These are phyloP conservation scores for Luffa acutangula DNA, from an alignment of 306 rosid species.

Conservation along the genomic window DNA sequence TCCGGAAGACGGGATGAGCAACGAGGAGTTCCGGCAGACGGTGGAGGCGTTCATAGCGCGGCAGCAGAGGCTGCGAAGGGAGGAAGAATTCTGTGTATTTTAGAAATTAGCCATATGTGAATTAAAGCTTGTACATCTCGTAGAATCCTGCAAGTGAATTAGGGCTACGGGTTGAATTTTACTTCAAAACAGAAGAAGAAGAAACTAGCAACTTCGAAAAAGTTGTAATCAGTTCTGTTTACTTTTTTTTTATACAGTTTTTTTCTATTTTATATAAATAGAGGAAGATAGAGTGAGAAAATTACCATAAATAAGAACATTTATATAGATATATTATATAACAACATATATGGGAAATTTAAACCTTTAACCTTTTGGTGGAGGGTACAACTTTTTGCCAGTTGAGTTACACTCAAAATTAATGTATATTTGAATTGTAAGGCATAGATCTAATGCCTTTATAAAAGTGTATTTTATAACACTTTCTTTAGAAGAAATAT, in stretches of 20 bases:
- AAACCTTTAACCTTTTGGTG: too few species aligned
- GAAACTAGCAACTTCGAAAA: background rate
- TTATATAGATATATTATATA: too few species aligned
- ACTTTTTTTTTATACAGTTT: background rate
- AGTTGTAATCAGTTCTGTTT: background rate
- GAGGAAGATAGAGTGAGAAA: too few species aligned
- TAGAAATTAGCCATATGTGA: background rate
- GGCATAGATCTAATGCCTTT: too few species aligned
- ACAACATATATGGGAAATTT: too few species aligned
- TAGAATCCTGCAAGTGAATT: background rate
- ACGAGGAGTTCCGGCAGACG: constrained; percentile 66
- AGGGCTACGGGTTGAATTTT: background rate
- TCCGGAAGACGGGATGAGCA: constrained; percentile 54
- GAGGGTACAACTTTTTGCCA: too few species aligned
- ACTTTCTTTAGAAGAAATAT: background rate
- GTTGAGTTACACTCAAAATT: too few species aligned
- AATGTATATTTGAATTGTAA: too few species aligned
- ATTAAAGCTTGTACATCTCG: background rate
- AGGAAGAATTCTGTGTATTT: constrained; percentile 25
- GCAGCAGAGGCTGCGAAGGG: constrained; percentile 56
- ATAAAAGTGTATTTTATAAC: background rate
- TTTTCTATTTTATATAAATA: too few species aligned
- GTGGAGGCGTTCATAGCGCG: constrained; percentile 77
- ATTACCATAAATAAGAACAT: too few species aligned
- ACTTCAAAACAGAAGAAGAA: background rate